Conservation (phyloP, 1,284 basidiomycete species). For the Ustilago lituana region DNA sequence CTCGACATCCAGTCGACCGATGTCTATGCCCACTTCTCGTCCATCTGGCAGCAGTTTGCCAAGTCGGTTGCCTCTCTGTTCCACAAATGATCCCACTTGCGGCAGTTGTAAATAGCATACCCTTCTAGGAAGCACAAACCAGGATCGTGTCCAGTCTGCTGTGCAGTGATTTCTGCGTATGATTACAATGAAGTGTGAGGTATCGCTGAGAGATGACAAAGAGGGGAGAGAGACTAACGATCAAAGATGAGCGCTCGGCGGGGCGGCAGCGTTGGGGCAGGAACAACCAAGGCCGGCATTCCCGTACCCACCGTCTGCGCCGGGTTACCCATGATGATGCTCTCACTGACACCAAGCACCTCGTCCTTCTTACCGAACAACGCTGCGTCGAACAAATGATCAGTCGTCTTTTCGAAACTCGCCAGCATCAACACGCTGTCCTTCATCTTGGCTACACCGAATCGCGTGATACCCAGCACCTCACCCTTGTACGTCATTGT, state of each 20-base stretch:
- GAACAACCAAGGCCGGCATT: constrained; percentile 59
- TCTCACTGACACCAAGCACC: constrained; percentile 96
- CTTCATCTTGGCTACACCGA: constrained; percentile 99
- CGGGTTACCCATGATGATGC: constrained; percentile 99
- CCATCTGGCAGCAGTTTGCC: constrained; percentile 19
- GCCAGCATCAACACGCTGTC: constrained; percentile 99
- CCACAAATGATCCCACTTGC: neutral
- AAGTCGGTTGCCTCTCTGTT: constrained; percentile 10
- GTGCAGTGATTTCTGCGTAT: no score
- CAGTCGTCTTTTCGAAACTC: constrained; percentile 99
- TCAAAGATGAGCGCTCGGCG: constrained; percentile 57
- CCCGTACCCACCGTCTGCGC: constrained; percentile 94
- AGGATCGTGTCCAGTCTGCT: no score
- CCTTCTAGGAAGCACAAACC: no score
- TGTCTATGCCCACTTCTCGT: constrained; percentile 21
- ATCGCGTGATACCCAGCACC: constrained; percentile 96
- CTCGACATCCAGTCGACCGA: constrained; percentile 13
- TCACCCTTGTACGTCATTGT: constrained; percentile 99
- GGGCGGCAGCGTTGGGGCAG: constrained; percentile 48
- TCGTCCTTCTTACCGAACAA: constrained; percentile 94
- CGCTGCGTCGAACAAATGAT: constrained; percentile 97
- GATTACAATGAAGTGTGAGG: neutral
- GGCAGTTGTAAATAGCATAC: neutral
- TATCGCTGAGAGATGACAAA: neutral
- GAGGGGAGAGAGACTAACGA: constrained; percentile 17